Conservation (phyloP, 805 yeast species). For the Metschnikowia proteae region DNA sequence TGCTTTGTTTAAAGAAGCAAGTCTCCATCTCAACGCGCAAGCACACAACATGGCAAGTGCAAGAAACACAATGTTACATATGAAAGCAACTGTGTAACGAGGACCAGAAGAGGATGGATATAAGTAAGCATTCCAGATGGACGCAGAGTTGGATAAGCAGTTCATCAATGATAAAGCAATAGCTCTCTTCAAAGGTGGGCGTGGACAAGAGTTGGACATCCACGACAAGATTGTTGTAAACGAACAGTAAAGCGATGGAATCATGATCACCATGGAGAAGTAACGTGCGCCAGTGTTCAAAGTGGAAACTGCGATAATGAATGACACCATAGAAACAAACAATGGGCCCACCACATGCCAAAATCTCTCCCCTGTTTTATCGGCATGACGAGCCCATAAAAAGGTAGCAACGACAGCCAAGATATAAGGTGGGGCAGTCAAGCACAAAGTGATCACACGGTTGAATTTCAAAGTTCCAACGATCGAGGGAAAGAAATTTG, state of each 20-base stretch:
- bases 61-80: conserved; percentile 47
- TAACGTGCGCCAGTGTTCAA: conserved; percentile 55
- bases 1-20: conserved; percentile 37
- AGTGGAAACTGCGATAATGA: conserved; percentile 47
- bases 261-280: conserved; percentile 57
- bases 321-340: conserved; percentile 40
- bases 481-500: conserved; percentile 59
- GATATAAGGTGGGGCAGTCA: conserved; percentile 59
- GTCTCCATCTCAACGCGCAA: conserved; percentile 35
- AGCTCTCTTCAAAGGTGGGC: conserved; percentile 59
- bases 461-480: conserved; percentile 52
- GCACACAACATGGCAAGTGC: conserved; percentile 39
- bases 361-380: conserved; percentile 51
- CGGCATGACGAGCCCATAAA: conserved; percentile 54
- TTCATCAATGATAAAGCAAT: conserved; percentile 56
- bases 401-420: conserved; percentile 49
- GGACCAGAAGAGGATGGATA: conserved; percentile 46
- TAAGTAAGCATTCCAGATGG: conserved; percentile 53
- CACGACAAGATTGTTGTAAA: conserved; percentile 52
- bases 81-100: conserved; percentile 44
- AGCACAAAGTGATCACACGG: conserved; percentile 47
- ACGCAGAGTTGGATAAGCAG: conserved; percentile 52
- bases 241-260: conserved; percentile 52
- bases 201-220: conserved; percentile 53
- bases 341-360: conserved; percentile 47